Evolutionary conservation across 805 yeast species (phyloP).

Genomic region (Saturnispora hagleri): DNA sequence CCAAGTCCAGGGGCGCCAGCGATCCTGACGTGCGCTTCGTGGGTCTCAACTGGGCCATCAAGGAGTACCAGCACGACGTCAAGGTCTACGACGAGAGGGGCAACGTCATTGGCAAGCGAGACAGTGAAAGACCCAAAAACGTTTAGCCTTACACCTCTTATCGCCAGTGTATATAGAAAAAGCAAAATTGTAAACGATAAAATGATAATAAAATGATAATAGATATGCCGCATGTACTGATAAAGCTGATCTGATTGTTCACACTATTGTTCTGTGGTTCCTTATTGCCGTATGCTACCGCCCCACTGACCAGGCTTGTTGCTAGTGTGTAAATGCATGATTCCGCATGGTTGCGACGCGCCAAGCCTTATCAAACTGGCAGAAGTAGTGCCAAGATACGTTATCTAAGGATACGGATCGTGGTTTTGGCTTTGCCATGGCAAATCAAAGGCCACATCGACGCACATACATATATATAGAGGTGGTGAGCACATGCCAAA

Average conservation of each 20-base stretch:
- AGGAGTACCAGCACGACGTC: constrained; percentile 46
- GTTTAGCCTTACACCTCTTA: background rate
- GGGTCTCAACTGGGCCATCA: constrained; percentile 79
- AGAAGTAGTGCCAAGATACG: background rate
- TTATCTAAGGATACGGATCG: background rate
- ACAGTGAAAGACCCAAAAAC: constrained; percentile 12
- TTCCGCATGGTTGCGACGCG: background rate
- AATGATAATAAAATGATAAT: too few relatives aligned
- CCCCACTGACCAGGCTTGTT: background rate
- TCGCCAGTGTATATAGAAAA: background rate
- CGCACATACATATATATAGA: too few relatives aligned
- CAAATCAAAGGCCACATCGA: too few relatives aligned
- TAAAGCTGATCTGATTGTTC: too few relatives aligned
- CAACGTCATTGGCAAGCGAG: constrained; percentile 18
- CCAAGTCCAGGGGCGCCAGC: constrained; percentile 52
- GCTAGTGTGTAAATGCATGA: background rate
- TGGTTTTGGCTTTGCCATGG: background rate
- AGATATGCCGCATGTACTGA: too few relatives aligned
- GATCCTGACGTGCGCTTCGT: constrained; percentile 63
- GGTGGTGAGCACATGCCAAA: too few relatives aligned
- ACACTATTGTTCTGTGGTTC: background rate
- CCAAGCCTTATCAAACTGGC: background rate
- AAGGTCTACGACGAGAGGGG: constrained; percentile 26
- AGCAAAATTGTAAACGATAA: background rate
- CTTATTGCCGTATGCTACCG: background rate